Conservation (phyloP, 352 stramenopile species). For the Pythium grandisporangium region DNA sequence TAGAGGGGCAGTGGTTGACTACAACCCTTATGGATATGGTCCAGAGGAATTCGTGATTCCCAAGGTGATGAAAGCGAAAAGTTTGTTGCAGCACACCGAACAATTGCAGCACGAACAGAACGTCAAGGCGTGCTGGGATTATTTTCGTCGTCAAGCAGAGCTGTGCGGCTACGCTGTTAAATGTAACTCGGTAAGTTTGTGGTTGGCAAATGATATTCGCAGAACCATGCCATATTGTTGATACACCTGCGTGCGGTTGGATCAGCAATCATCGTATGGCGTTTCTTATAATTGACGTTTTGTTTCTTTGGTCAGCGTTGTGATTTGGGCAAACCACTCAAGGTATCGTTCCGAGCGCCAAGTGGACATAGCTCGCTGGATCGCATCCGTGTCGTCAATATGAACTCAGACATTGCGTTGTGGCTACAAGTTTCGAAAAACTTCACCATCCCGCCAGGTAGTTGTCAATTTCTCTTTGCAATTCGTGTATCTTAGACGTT, state of each 20-base stretch:
- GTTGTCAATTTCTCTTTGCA: no score
- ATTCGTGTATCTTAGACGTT: no score
- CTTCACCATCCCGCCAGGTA: constrained; percentile 70
- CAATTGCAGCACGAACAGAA: constrained; percentile 78
- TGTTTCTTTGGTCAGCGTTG: constrained; percentile 47
- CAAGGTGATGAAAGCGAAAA: constrained; percentile 72
- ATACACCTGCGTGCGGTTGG: no score
- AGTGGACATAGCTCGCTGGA: constrained; percentile 59
- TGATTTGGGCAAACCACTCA: constrained; percentile 70
- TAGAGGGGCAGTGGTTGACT: constrained; percentile 54
- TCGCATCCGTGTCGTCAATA: constrained; percentile 78
- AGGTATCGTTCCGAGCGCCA: constrained; percentile 70
- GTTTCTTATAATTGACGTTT: neutral
- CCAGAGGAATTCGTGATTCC: constrained; percentile 80
- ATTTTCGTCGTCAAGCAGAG: constrained; percentile 66
- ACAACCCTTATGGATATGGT: constrained; percentile 82
- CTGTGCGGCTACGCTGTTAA: constrained; percentile 58
- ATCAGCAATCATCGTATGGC: no score
- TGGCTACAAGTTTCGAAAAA: constrained; percentile 84
- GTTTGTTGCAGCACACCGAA: constrained; percentile 80
- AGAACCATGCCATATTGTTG: neutral
- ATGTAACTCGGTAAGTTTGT: constrained; percentile 46
- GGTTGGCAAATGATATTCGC: neutral
- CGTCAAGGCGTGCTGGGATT: constrained; percentile 66
- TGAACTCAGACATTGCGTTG: constrained; percentile 68